Conservation (phyloP, 768 basidiomycete species). For the Cystobasidium onofrii region DNA sequence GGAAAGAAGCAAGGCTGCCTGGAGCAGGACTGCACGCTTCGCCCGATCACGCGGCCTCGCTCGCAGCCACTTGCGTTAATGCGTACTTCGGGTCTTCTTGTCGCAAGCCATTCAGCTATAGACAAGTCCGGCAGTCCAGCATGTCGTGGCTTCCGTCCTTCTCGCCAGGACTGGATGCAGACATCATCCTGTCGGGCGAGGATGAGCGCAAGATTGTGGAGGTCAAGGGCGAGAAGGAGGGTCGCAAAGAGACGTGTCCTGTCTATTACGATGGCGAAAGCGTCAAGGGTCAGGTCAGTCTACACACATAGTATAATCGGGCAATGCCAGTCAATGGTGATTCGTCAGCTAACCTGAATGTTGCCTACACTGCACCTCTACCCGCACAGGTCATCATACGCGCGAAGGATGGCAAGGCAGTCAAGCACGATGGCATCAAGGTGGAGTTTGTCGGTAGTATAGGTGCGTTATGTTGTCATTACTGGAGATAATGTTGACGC, state of each 20-base stretch:
- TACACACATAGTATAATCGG: not conserved
- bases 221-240: constrained; percentile 62
- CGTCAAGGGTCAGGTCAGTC: constrained; percentile 68
- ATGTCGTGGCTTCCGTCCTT: constrained; percentile 86
- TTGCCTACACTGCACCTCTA: not conserved
- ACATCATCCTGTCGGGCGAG: constrained; percentile 78
- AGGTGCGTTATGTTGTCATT: constrained; percentile 52
- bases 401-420: constrained; percentile 87
- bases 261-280: constrained; percentile 94
- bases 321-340: not conserved
- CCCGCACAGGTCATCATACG: constrained; percentile 64
- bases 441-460: constrained; percentile 96
- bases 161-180: constrained; percentile 78
- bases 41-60: not conserved
- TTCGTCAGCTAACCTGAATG: not conserved
- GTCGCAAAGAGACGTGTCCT: constrained; percentile 70
- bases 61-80: not conserved
- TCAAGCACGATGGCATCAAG: constrained; percentile 91
- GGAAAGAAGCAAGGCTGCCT: too few species aligned
- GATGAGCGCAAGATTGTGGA: constrained; percentile 82
- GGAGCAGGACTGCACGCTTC: too few species aligned
- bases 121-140: not conserved
- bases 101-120: not conserved
- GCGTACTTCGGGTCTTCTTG: not conserved
- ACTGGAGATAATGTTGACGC: not conserved